Base-by-base conservation (phyloP, 306 rosid species). In the Astragalus membranaceus region DNA sequence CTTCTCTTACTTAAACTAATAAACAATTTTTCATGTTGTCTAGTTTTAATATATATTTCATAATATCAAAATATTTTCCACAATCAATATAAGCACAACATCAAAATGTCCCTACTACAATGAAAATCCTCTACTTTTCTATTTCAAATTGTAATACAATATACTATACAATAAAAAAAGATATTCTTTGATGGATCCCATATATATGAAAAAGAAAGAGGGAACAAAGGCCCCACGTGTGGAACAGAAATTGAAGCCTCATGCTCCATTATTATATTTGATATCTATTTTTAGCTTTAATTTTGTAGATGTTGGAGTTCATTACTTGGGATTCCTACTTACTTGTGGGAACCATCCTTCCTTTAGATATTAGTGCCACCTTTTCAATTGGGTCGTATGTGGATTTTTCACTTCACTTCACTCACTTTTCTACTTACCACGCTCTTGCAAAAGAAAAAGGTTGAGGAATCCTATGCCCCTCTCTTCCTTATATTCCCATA, bases 391-490 rank as follows among this genome's bases (percentile, higher is more conserved):
- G 69, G 30, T 63, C 42, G 30, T 26, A 3, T 54, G 47, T 80
- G 79, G 75, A 73, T 87, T 82, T 42, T 48, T 75, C 87, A n/a
- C n/a, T n/a, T n/a, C n/a, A n/a, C n/a, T n/a, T n/a, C n/a, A 17
- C 81, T 66, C 75, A 75, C 91, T 91, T 85, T 83, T 82, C 75
- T 52, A 77, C 80, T 79, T 76, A 72, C 70, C 94, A 86, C 85
- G 89, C 93, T 84, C 85, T 81, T 73, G 75, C 56, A 60, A 81
- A 85, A 90, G 84, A 73, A 73, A 81, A 75, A 81, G 78, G 66
- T 76, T 85, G 49, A 81, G 90, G 98, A 90, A 93, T 93, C 98
- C 98, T 85, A 93, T 93, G 98, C 89, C 85, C 75, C 83, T 72
- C 58, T 26, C 30, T 26, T 59, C 86, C 90, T 78, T 75, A 77